phyloP scores from a whole-genome alignment of 306 rosid genomes.

The Pyrus communis region DNA sequence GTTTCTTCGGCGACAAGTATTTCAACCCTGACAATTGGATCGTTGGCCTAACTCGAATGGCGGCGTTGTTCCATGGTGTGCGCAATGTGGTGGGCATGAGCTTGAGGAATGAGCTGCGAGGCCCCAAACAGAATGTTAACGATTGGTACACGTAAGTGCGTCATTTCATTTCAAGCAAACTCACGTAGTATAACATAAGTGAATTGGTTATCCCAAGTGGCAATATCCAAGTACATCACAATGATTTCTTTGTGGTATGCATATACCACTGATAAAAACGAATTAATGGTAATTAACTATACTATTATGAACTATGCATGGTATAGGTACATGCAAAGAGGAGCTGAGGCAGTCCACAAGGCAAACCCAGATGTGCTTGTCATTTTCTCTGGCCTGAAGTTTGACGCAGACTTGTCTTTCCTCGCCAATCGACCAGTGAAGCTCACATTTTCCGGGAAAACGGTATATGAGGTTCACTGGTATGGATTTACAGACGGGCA shows the following conservation, averaged over 20 bases:
- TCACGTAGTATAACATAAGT: not conserved
- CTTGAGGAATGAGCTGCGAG: slow-evolving; percentile 79
- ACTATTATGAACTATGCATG: not conserved
- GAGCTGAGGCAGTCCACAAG: slow-evolving; percentile 83
- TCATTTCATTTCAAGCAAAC: not conserved
- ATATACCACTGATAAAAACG: not conserved
- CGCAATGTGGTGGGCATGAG: slow-evolving; percentile 70
- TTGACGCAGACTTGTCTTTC: slow-evolving; percentile 64
- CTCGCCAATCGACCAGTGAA: slow-evolving; percentile 30
- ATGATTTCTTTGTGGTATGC: not conserved
- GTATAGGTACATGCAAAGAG: slow-evolving; percentile 70
- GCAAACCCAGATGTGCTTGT: slow-evolving; percentile 73
- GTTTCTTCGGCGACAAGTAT: slow-evolving; percentile 65
- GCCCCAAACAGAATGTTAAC: slow-evolving; percentile 57
- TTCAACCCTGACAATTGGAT: slow-evolving; percentile 64
- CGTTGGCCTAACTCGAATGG: slow-evolving; percentile 64
- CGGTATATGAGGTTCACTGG: slow-evolving; percentile 78
- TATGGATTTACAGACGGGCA: slow-evolving; percentile 58
- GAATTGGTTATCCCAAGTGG: not conserved
- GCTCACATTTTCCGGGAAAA: slow-evolving; percentile 46
- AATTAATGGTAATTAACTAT: not conserved
- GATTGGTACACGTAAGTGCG: slow-evolving; percentile 70
- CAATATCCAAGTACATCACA: not conserved
- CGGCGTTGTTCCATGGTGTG: slow-evolving; percentile 51
- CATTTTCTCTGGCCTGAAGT: slow-evolving; percentile 68